These are phyloP conservation scores for Tremella fuciformis DNA, from an alignment of 768 basidiomycete genomes.

Conservation along the genomic window DNA sequence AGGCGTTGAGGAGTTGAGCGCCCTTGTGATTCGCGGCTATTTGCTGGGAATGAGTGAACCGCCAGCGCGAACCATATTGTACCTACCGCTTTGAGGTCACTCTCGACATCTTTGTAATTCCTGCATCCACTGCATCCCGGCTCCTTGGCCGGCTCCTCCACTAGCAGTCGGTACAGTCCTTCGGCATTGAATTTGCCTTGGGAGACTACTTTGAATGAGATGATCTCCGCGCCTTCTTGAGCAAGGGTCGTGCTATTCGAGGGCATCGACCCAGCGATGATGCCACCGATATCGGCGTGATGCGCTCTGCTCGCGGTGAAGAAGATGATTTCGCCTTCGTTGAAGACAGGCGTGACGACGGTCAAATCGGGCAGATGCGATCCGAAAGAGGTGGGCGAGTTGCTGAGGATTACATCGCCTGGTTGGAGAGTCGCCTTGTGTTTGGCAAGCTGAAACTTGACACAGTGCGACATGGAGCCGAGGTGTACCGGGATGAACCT, in stretches of 20 bases:
- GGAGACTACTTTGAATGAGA: constrained; percentile 15
- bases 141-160: constrained; percentile 30
- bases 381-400: constrained; percentile 13
- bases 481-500: constrained; percentile 15
- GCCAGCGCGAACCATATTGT: constrained; percentile 33
- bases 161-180: constrained; percentile 20
- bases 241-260: constrained; percentile 30
- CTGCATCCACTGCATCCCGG: constrained; percentile 33
- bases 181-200: constrained; percentile 29
- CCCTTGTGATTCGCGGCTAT: constrained; percentile 27
- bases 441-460: constrained; percentile 10
- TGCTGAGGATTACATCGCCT: constrained; percentile 15
- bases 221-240: constrained; percentile 16
- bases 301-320: constrained; percentile 15
- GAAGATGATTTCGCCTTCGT: constrained; percentile 22
- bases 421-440: constrained; percentile 19
- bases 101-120: constrained; percentile 35
- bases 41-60: constrained; percentile 33
- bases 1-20: constrained; percentile 38
- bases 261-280: constrained; percentile 12
- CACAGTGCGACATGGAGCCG: constrained; percentile 18
- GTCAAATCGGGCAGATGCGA: constrained; percentile 18
- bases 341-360: constrained; percentile 16
- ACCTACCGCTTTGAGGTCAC: constrained; percentile 27
- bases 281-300: constrained; percentile 15